These are phyloP conservation scores for Nepenthes mirabilis DNA, from an alignment of 148 eudicot genomes.

Conservation along the genomic window DNA sequence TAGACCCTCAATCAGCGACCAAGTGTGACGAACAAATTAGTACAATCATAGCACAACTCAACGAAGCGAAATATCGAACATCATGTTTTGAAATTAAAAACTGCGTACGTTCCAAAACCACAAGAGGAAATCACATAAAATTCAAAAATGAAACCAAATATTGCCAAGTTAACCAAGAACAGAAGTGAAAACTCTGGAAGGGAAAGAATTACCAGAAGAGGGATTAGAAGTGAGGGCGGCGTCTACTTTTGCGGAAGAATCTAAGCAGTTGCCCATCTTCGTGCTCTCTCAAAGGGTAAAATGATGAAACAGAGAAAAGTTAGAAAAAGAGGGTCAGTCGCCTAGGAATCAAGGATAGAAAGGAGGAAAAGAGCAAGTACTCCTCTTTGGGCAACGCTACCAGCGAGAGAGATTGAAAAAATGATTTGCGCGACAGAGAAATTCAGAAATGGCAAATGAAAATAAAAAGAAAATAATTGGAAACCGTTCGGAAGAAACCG, in stretches of 20 bases:
- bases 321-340: neutral
- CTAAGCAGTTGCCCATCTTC: conserved; percentile 75
- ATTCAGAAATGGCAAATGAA: too few species aligned
- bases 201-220: conserved; percentile 32
- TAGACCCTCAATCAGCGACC: too few species aligned
- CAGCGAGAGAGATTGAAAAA: neutral
- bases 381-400: too few species aligned
- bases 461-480: too few species aligned
- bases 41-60: too few species aligned
- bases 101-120: too few species aligned
- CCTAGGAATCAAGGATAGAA: neutral
- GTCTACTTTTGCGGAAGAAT: conserved; percentile 72
- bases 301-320: neutral
- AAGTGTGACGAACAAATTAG: too few species aligned
- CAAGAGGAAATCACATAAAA: neutral
- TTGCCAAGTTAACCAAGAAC: neutral
- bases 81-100: too few species aligned
- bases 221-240: conserved; percentile 33
- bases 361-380: too few species aligned
- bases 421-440: neutral
- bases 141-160: neutral
- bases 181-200: neutral
- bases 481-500: too few species aligned
- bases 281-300: neutral
- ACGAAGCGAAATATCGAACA: too few species aligned